Base-by-base conservation (phyloP, 352 stramenopile genomes). In the Thraustotheca clavata region DNA sequence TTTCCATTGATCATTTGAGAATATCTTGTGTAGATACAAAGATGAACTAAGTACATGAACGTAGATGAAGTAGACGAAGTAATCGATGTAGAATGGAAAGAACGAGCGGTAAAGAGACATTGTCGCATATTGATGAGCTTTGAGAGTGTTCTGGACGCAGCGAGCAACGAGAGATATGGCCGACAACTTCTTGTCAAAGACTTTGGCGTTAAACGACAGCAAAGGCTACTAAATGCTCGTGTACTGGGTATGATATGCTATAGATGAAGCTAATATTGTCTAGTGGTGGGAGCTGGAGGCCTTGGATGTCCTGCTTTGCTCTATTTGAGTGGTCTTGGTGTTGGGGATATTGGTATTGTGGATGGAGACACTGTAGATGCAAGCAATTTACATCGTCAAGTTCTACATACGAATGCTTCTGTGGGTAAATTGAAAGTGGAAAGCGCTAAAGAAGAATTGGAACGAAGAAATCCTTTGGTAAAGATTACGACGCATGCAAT, bases 301-400 rank as follows among this genome's bases (percentile, higher is more conserved):
- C 90, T 99, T 31, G 97, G 96, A 16, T 98, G 91, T 6, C 94
- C 96, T 24, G 83, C 97, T 3, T 78, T 97, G 33, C 70, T 98
- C 11, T 99, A 99, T 69, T 76, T 99, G 24, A 91, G 93, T 8
- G 91, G 83, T 8, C 96, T 96, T 72, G 97, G 96, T 2, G 79
- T 99, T 4, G 95, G 93, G 4, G 74, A 74, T 31, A 75, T 99
- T n/a, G 85, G 76, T 3, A 69, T 99, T 33, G 87, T 98, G 3
- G 97, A 99, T 72, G 83, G 91, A 67, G 97, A 99, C 74, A 41
- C 57, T 61, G 95, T 99, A 24, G 96, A 99, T 50, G 75, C 83
- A 39, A 97, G 83, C 52, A 99, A 99, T 75, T 73, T 99, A 60
- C 97, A 99, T 71, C 80, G 96, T 5, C 97, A 99, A 73, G 79